Conservation (phyloP, 352 stramenopile species). For the Phytophthora kernoviae region DNA sequence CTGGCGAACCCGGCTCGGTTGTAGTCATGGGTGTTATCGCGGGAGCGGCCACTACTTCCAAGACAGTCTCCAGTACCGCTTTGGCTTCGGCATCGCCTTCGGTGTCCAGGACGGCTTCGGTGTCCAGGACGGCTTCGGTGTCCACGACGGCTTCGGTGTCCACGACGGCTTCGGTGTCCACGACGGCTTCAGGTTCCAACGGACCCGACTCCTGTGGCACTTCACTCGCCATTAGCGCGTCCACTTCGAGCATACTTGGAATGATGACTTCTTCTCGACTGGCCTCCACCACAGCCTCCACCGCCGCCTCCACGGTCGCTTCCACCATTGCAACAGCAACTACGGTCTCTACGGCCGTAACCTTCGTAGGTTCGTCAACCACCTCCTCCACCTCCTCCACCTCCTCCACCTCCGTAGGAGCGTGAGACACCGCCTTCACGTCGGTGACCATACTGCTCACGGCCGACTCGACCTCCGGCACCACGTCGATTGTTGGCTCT, state of each 20-base stretch:
- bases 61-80: too few relatives aligned
- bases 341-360: too few relatives aligned
- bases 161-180: slow-evolving; percentile 3
- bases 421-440: too few relatives aligned
- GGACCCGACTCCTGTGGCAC: background rate
- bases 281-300: background rate
- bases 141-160: background rate
- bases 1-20: too few relatives aligned
- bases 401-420: background rate
- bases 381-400: background rate
- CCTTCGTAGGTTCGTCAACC: background rate
- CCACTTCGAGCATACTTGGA: background rate
- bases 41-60: background rate
- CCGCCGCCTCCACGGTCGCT: background rate
- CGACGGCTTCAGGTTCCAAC: background rate
- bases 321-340: background rate
- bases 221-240: background rate
- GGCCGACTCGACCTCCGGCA: too few relatives aligned
- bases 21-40: too few relatives aligned
- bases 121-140: background rate
- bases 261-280: background rate
- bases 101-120: background rate
- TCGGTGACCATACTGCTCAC: too few relatives aligned
- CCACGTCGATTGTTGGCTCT: too few relatives aligned
- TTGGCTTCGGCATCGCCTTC: too few relatives aligned